Evolutionary conservation across 2,329 filamentous ascomycete genomes (phyloP), one percentile per base, ranked within the genome.

Genomic region (Pseudovirgaria hyperparasitica): DNA sequence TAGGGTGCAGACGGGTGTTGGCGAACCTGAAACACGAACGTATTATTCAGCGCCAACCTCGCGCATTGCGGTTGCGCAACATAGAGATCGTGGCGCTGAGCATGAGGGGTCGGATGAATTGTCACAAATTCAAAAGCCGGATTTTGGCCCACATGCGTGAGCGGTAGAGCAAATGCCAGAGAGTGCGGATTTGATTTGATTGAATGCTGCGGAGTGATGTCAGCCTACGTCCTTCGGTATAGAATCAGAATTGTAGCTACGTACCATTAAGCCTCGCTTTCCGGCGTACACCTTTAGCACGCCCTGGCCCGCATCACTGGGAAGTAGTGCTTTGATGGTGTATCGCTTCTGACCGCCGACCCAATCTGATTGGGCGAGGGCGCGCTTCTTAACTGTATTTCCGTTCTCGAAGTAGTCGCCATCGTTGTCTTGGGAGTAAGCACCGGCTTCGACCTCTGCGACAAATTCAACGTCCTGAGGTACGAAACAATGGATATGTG

Each of bases 61-160:
- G 78, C 70, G 51, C 90, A 98, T 54, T 98, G 92, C 2, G 92
- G 90, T 48, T 96, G 90, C 23, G 86, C 82, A 36, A 98, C 82
- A 53, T 98, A 98, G 32, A 98, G 76, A 50, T 98, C 90, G 53
- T 98, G 86, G 22, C 87, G 74, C 48, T 93, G 85, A n/a, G 90
- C 90, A 52, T 98, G 90, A 6, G 90, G 90, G 3, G 90, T 98
- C 6, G 92, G 92, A 50, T 98, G 90, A 4, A 90, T 74, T 20
- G 78, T 79, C 23, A 94, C 68, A 54, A 96, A 98, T 32, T 93
- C 84, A 53, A 93, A 98, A 0, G 82, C 72, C 3, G 90, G 90
- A 47, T 98, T 98, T 41, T 87, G 80, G 33, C 90, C 90, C 0
- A 74, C 78, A 54, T 98, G 90, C 19, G 84, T 70, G 27, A 98